Conservation (phyloP, 805 yeast genomes). For the Saturnispora bothae region DNA sequence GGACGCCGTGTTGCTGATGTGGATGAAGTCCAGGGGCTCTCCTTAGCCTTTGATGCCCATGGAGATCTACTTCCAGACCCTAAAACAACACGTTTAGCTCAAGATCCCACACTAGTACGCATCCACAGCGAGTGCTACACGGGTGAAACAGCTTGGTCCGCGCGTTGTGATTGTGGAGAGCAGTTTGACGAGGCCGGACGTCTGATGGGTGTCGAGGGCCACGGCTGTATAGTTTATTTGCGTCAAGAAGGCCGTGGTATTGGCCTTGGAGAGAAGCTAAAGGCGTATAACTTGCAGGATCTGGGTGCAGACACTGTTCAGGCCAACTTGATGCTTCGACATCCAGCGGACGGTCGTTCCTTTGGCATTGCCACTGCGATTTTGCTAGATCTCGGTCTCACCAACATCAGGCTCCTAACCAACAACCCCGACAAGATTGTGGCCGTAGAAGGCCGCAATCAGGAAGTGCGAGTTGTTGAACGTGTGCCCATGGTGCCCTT, state of each 20-base stretch:
- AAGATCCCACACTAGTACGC: constrained; percentile 55
- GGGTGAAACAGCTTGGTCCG: constrained; percentile 99
- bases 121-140: constrained; percentile 98
- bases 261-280: constrained; percentile 94
- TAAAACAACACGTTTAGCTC: constrained; percentile 18
- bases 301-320: constrained; percentile 98
- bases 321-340: constrained; percentile 84
- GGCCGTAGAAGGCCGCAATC: constrained; percentile 84
- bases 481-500: constrained; percentile 96
- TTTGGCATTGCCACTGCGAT: constrained; percentile 93
- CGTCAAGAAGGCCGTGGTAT: constrained; percentile 99
- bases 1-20: constrained; percentile 66
- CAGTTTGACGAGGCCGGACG: constrained; percentile 98
- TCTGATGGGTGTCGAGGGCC: constrained; percentile 75
- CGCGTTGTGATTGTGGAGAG: constrained; percentile 98
- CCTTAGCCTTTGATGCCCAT: constrained; percentile 30
- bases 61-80: background rate
- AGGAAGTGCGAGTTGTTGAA: constrained; percentile 65
- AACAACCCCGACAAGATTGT: constrained; percentile 94
- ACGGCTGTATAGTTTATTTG: constrained; percentile 89
- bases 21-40: constrained; percentile 36
- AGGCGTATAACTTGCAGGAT: constrained; percentile 94
- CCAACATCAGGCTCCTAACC: constrained; percentile 67
- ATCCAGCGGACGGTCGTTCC: constrained; percentile 96
- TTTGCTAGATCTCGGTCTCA: constrained; percentile 67